These are phyloP conservation scores for Ephemerocybe angulata DNA, from an alignment of 768 basidiomycete species.

Conservation along the genomic window DNA sequence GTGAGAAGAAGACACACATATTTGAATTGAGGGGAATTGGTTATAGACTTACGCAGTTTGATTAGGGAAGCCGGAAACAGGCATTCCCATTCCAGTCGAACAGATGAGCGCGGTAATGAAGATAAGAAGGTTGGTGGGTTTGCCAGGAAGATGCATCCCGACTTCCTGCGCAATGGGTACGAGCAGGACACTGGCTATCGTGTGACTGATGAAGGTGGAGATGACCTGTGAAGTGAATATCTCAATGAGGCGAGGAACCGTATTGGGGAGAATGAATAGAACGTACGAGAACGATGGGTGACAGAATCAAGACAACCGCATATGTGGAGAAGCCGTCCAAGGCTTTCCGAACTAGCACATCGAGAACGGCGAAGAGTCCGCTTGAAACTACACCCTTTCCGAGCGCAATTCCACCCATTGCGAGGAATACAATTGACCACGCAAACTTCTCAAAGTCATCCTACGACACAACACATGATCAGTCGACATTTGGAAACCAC, in stretches of 20 bases:
- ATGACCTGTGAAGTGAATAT: constrained; percentile 50
- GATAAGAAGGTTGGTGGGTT: constrained; percentile 79
- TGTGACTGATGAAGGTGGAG: constrained; percentile 96
- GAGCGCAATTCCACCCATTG: constrained; percentile 97
- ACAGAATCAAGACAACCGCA: constrained; percentile 66
- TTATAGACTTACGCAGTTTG: constrained; percentile 80
- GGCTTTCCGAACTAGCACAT: constrained; percentile 52
- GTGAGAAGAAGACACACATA: too few species aligned
- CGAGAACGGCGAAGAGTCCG: constrained; percentile 80
- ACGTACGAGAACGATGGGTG: constrained; percentile 65
- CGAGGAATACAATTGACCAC: constrained; percentile 93
- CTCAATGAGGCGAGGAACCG: background rate
- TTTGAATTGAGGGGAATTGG: constrained; percentile 17
- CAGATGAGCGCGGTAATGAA: constrained; percentile 93
- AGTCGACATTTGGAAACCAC: background rate
- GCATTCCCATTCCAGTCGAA: constrained; percentile 96
- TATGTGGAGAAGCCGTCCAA: constrained; percentile 65
- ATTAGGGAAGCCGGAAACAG: constrained; percentile 98
- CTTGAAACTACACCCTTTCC: constrained; percentile 91
- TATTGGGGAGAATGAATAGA: constrained; percentile 12
- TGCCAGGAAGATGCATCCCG: constrained; percentile 66
- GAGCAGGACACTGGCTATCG: constrained; percentile 93
- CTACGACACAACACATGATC: constrained; percentile 35
- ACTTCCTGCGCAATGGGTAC: constrained; percentile 94
- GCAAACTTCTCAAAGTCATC: constrained; percentile 94